These are phyloP conservation scores for Sclerotinia minor DNA, from an alignment of 2,329 filamentous ascomycete species.

Conservation along the genomic window DNA sequence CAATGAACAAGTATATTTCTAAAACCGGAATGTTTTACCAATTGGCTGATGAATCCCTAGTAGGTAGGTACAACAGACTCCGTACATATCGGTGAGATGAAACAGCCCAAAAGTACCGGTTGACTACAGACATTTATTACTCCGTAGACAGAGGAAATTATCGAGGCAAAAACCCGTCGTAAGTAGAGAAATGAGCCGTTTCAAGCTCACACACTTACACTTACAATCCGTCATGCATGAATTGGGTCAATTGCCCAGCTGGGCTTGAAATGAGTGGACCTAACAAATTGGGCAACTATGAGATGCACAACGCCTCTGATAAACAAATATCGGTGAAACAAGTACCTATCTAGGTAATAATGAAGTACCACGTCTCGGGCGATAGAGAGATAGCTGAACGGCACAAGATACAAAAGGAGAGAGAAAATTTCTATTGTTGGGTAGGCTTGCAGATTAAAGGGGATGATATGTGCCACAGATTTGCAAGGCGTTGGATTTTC, in stretches of 20 bases:
- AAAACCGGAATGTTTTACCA: background rate
- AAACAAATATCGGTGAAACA: constrained; percentile 8
- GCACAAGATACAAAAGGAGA: background rate
- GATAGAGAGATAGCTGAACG: background rate
- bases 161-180: background rate
- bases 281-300: background rate
- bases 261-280: background rate
- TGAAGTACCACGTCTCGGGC: background rate
- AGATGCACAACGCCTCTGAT: background rate
- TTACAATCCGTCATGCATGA: background rate
- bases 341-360: background rate
- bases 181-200: constrained; percentile 1
- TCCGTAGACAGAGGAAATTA: background rate
- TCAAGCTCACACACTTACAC: background rate
- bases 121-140: background rate
- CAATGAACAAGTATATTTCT: background rate
- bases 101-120: background rate
- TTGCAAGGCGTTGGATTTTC: background rate
- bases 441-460: constrained; percentile 6
- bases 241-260: background rate
- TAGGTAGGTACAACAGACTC: background rate
- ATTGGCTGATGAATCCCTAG: background rate
- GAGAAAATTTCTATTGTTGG: background rate
- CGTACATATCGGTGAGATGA: background rate
- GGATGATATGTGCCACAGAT: background rate